These are phyloP conservation scores for Camellia japonica DNA, from an alignment of 148 eudicot genomes.

Conservation along the genomic window DNA sequence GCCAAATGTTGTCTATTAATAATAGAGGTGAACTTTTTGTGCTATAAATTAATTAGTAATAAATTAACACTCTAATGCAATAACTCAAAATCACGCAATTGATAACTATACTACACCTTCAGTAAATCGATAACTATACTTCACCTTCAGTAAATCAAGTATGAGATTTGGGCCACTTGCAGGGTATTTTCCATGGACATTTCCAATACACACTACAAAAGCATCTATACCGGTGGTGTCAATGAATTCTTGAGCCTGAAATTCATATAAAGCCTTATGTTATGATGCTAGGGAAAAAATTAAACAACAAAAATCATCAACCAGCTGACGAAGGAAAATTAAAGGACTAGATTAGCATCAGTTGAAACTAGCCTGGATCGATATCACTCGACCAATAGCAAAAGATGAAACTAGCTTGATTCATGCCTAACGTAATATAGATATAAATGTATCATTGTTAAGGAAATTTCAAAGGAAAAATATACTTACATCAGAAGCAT, in stretches of 20 bases:
- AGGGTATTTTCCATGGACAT: constrained; percentile 98
- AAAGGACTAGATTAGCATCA: constrained; percentile 64
- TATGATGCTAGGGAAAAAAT: background rate
- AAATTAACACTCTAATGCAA: background rate
- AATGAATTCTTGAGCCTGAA: constrained; percentile 86
- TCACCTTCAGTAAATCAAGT: constrained; percentile 50
- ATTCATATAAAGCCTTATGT: constrained; percentile 12
- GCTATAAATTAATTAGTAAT: background rate
- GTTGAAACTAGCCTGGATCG: constrained; percentile 48
- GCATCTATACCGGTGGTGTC: constrained; percentile 83
- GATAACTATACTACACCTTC: constrained; percentile 43
- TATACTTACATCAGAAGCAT: no score
- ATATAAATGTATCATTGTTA: background rate
- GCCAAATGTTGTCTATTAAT: background rate
- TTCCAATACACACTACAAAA: constrained; percentile 96
- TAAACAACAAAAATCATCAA: background rate
- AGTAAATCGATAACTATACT: constrained; percentile 25
- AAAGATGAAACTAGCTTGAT: background rate
- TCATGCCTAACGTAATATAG: background rate
- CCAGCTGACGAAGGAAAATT: background rate
- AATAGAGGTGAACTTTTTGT: background rate
- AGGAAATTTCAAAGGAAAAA: no score
- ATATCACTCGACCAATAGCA: background rate
- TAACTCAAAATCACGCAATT: background rate
- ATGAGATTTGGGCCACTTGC: constrained; percentile 82